Percentiles rank a stretch among this genome's conserved stretches.
These are phyloP conservation scores for Nemania bipapillata DNA, from an alignment of 2,329 filamentous ascomycete species.

Conservation along the genomic window DNA sequence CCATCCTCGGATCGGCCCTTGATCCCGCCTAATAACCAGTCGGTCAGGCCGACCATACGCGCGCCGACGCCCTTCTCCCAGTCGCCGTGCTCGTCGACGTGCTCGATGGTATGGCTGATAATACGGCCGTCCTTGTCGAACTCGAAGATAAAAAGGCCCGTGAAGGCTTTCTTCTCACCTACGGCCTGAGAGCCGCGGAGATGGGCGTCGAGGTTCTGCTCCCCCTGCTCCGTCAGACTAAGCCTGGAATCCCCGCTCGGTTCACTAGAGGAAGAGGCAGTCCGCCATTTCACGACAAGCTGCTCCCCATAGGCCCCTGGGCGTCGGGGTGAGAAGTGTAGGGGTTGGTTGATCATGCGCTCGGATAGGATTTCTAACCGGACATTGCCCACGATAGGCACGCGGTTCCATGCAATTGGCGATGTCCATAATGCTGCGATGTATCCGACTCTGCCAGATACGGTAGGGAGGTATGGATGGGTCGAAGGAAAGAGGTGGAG, in stretches of 20 bases:
- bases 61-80: conserved; percentile 85
- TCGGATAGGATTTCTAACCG: conserved; percentile 87
- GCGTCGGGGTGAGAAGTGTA: conserved; percentile 60
- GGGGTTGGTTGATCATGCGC: conserved; percentile 76
- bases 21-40: conserved; percentile 90
- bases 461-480: conserved; percentile 89
- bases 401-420: conserved; percentile 91
- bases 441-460: conserved; percentile 89
- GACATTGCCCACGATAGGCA: conserved; percentile 91
- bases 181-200: conserved; percentile 56
- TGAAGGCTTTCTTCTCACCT: conserved; percentile 78
- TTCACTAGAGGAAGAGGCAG: conserved; percentile 54
- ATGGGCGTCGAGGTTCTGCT: conserved; percentile 52
- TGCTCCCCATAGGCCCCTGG: conserved; percentile 76
- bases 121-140: conserved; percentile 90
- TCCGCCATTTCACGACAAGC: conserved; percentile 91
- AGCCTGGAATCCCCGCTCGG: conserved; percentile 56
- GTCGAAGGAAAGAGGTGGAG: conserved; percentile 78
- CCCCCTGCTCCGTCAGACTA: conserved; percentile 47
- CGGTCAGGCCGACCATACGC: conserved; percentile 88
- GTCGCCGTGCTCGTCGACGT: conserved; percentile 82
- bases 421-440: conserved; percentile 95
- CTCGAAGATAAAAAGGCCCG: conserved; percentile 92
- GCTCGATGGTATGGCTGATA: conserved; percentile 90
- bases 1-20: conserved; percentile 50